These are phyloP conservation scores for Megacollybia platyphylla DNA, from an alignment of 1,284 basidiomycete genomes.

Conservation along the genomic window DNA sequence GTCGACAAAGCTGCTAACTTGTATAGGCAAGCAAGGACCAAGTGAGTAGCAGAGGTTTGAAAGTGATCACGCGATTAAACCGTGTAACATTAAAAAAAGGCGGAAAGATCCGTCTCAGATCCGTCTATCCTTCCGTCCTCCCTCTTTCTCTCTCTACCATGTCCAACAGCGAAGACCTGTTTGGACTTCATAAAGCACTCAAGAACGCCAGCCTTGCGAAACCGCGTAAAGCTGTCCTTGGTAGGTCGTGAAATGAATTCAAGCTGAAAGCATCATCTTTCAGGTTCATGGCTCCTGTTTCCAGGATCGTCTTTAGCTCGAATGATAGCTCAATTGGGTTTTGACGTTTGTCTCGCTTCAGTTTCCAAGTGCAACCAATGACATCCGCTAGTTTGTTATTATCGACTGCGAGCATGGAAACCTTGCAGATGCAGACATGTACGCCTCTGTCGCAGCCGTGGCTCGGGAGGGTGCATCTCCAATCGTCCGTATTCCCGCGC, in stretches of 20 bases:
- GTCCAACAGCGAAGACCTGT: neutral
- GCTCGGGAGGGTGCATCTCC: slow-evolving; percentile 13
- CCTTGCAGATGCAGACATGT: slow-evolving; percentile 16
- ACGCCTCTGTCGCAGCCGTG: slow-evolving; percentile 15
- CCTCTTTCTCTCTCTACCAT: slow-evolving; percentile 1
- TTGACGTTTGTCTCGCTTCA: slow-evolving; percentile 11
- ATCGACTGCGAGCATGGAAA: slow-evolving; percentile 17
- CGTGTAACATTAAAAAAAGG: too few species aligned
- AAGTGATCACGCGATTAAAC: too few species aligned
- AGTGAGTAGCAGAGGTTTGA: too few species aligned
- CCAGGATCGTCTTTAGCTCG: slow-evolving; percentile 15
- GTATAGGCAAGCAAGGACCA: too few species aligned
- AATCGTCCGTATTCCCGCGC: slow-evolving; percentile 10
- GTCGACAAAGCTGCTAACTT: too few species aligned
- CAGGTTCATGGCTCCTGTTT: slow-evolving; percentile 17
- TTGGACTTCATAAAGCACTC: slow-evolving; percentile 9
- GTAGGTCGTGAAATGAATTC: slow-evolving; percentile 2
- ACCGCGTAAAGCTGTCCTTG: slow-evolving; percentile 8
- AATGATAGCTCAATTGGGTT: slow-evolving; percentile 15
- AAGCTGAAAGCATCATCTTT: neutral
- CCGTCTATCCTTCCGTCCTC: neutral
- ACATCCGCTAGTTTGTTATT: slow-evolving; percentile 12
- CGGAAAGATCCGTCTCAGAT: neutral
- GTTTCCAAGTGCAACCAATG: neutral
- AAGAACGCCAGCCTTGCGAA: slow-evolving; percentile 2